These are phyloP conservation scores for Colletotrichum gigasporum DNA, from an alignment of 2,329 filamentous ascomycete species.

Conservation along the genomic window DNA sequence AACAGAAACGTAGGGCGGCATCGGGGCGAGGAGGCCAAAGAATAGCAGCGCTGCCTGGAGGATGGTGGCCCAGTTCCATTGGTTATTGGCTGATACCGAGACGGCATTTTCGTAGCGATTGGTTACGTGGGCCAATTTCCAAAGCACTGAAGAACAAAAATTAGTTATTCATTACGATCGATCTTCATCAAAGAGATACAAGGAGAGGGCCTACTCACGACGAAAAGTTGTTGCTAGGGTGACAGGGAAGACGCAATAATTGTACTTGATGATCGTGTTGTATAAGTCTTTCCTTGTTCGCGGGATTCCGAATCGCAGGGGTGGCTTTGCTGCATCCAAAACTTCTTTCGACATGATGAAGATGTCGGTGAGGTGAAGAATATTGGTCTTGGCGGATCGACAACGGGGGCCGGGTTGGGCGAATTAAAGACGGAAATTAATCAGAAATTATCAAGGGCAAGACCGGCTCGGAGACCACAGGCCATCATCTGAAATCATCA, in stretches of 20 bases:
- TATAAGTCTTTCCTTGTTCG: not conserved
- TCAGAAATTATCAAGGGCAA: too few relatives aligned
- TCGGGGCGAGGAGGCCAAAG: not conserved
- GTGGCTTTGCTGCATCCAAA: not conserved
- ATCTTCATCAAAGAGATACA: not conserved
- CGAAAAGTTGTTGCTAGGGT: not conserved
- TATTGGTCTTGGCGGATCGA: too few relatives aligned
- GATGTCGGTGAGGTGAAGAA: not conserved
- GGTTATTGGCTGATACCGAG: not conserved
- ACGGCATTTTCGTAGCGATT: not conserved
- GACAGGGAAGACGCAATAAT: not conserved
- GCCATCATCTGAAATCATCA: too few relatives aligned
- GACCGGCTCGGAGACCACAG: too few relatives aligned
- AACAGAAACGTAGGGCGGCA: constrained; percentile 1
- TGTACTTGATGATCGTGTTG: not conserved
- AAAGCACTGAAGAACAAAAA: not conserved
- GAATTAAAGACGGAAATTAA: too few relatives aligned
- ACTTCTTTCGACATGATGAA: not conserved
- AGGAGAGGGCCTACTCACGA: not conserved
- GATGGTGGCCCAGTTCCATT: constrained; percentile 3
- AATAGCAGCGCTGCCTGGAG: not conserved
- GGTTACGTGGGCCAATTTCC: not conserved
- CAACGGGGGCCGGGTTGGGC: too few relatives aligned
- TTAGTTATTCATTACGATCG: too few relatives aligned
- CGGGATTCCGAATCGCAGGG: not conserved